Percentiles rank a stretch among this genome's conserved stretches.
Evolutionary conservation across 148 eudicot species (phyloP).

Genomic region (Amaranthus palmeri): DNA sequence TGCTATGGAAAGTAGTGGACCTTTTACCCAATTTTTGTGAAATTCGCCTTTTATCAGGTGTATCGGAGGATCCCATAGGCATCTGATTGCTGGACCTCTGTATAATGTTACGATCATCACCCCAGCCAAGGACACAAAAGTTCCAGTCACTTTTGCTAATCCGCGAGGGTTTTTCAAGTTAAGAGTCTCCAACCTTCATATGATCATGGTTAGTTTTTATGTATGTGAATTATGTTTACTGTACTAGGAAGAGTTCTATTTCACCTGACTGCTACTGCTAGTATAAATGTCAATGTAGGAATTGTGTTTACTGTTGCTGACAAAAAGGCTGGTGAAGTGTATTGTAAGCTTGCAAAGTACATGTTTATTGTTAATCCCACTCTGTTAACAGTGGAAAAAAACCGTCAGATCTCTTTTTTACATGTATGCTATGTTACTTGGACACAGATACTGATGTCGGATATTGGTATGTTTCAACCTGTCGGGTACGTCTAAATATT

Average conservation of each 20-base stretch:
- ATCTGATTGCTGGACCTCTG: slow-evolving; percentile 35
- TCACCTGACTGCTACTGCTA: slow-evolving; percentile 40
- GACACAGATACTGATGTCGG: too few relatives aligned
- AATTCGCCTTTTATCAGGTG: slow-evolving; percentile 23
- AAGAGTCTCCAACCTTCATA: slow-evolving; percentile 35
- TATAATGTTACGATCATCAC: slow-evolving; percentile 35
- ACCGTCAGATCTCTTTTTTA: slow-evolving; percentile 5
- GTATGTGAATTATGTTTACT: too few relatives aligned
- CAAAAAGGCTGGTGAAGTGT: slow-evolving; percentile 48
- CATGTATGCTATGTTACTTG: not conserved
- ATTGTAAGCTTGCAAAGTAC: slow-evolving; percentile 45
- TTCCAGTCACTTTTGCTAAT: slow-evolving; percentile 40
- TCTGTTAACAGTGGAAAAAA: slow-evolving; percentile 25
- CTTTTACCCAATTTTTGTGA: slow-evolving; percentile 38
- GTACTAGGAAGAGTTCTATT: not conserved
- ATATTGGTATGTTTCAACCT: too few relatives aligned
- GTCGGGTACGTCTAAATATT: too few relatives aligned
- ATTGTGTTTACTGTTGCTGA: slow-evolving; percentile 45
- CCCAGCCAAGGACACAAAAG: slow-evolving; percentile 34
- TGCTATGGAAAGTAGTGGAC: slow-evolving; percentile 41
- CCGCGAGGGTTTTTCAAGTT: slow-evolving; percentile 29
- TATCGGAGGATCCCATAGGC: slow-evolving; percentile 36
- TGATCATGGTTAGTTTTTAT: slow-evolving; percentile 11
- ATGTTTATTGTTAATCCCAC: slow-evolving; percentile 44
- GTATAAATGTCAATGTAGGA: slow-evolving; percentile 41